These are phyloP conservation scores for Spongospora subterranea DNA, from an alignment of 208 protist genomes.

Conservation along the genomic window DNA sequence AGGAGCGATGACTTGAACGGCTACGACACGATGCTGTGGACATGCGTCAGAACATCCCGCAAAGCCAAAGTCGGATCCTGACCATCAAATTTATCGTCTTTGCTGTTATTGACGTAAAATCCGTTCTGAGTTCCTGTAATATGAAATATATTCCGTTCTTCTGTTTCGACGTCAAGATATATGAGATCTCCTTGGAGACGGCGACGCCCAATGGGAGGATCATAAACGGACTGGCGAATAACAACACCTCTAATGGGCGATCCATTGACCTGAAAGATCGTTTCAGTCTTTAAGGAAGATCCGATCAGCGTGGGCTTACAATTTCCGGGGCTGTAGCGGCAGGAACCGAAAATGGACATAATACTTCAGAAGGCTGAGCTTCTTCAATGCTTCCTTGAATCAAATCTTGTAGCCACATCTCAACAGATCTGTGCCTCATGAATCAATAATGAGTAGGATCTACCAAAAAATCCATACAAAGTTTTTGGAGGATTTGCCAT, in stretches of 20 bases:
- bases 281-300: background rate
- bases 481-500: background rate
- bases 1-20: background rate
- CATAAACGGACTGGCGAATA: background rate
- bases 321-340: background rate
- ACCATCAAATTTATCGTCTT: background rate
- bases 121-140: background rate
- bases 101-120: constrained; percentile 31
- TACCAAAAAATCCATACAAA: background rate
- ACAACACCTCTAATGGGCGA: background rate
- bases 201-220: background rate
- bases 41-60: background rate
- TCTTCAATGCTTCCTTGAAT: background rate
- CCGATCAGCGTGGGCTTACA: background rate
- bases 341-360: background rate
- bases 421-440: background rate
- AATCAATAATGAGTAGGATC: background rate
- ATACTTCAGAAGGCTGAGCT: background rate
- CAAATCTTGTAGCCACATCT: constrained; percentile 1
- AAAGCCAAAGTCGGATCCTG: background rate
- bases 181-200: constrained; percentile 15
- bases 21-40: background rate
- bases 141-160: background rate
- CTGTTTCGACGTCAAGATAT: background rate
- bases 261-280: background rate